phyloP scores from a whole-genome alignment of 805 yeast genomes.

The Isabelozyma pseudorhagii region DNA sequence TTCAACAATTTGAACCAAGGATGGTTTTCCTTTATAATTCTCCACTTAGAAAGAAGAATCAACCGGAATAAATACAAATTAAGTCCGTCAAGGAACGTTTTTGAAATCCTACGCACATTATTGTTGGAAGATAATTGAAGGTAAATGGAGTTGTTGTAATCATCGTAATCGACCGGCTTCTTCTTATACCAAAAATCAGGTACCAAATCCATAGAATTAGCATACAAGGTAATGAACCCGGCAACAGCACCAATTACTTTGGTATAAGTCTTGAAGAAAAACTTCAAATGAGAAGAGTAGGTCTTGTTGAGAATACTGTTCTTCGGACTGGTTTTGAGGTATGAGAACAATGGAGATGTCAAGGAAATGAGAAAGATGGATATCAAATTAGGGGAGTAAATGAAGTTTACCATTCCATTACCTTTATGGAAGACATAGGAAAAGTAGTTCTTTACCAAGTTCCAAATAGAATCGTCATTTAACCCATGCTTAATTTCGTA shows the following conservation, averaged over 20 bases:
- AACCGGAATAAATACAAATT: constrained; percentile 31
- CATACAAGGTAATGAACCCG: constrained; percentile 24
- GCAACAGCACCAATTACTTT: constrained; percentile 32
- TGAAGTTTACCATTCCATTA: constrained; percentile 29
- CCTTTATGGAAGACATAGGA: constrained; percentile 19
- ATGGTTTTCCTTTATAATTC: constrained; percentile 37
- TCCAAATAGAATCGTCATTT: neutral
- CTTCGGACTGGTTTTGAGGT: constrained; percentile 4
- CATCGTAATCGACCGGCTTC: constrained; percentile 4
- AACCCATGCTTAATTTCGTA: constrained; percentile 16
- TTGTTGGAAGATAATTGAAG: neutral
- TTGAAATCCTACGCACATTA: constrained; percentile 19
- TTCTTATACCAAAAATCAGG: constrained; percentile 15
- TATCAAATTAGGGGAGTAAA: constrained; percentile 34
- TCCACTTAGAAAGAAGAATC: constrained; percentile 39
- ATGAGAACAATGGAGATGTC: constrained; percentile 27
- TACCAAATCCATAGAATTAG: constrained; percentile 17
- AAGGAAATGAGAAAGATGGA: constrained; percentile 31
- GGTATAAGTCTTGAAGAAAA: constrained; percentile 30
- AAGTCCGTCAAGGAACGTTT: constrained; percentile 23
- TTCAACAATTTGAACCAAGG: constrained; percentile 26
- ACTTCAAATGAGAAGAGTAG: constrained; percentile 17
- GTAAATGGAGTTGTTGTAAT: constrained; percentile 2
- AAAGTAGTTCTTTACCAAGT: constrained; percentile 11
- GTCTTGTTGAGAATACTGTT: neutral